Conservation (phyloP, 257 asterid genomes). For the Solanum piurae region DNA sequence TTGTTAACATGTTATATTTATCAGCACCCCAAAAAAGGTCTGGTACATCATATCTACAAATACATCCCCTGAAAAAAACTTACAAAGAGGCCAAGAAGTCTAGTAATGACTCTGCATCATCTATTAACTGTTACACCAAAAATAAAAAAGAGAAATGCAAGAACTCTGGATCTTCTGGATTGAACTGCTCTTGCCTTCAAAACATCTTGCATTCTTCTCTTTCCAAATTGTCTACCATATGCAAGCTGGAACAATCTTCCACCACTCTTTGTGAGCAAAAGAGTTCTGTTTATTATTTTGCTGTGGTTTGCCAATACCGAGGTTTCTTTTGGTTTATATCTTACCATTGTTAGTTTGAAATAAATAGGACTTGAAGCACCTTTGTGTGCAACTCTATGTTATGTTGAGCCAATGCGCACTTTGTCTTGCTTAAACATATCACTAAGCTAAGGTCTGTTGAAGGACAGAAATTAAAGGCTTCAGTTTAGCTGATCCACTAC, state of each 20-base stretch:
- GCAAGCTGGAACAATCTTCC: neutral
- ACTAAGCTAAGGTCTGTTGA: neutral
- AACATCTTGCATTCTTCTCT: neutral
- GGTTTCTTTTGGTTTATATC: neutral
- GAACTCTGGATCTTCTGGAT: neutral
- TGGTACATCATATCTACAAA: neutral
- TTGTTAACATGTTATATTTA: neutral
- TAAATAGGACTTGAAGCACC: neutral
- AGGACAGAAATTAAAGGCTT: neutral
- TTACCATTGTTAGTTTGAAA: neutral
- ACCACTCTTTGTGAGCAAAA: neutral
- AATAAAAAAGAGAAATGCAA: neutral
- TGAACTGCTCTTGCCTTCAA: neutral
- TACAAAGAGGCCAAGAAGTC: neutral
- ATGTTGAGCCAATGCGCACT: neutral
- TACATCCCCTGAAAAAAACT: neutral
- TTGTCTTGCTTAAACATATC: neutral
- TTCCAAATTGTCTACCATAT: neutral
- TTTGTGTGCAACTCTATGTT: neutral
- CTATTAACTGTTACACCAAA: neutral
- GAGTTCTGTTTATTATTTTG: neutral
- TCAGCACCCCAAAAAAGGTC: neutral
- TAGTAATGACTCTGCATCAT: neutral
- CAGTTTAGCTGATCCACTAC: constrained; percentile 21
- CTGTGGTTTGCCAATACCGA: neutral